Evolutionary conservation across 2,329 filamentous ascomycete genomes (phyloP).

Genomic region (Aspergillus floridensis): DNA sequence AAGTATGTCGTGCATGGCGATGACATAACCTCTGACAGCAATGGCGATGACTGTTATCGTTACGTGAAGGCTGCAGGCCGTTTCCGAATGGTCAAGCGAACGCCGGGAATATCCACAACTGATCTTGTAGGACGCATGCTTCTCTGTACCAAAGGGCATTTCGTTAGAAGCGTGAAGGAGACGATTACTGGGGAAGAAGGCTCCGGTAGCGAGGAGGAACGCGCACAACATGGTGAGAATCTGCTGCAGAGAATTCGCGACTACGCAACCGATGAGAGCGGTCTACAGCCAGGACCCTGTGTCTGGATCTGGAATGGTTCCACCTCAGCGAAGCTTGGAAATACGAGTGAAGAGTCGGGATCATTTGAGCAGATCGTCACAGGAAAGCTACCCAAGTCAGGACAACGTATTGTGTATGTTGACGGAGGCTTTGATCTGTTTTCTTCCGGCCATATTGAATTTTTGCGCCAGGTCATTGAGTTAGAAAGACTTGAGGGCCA

Average conservation of each 20-base stretch:
- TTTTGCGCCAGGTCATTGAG: constrained; percentile 73
- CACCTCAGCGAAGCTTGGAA: constrained; percentile 35
- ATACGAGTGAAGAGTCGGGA: constrained; percentile 57
- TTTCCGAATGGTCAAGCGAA: constrained; percentile 96
- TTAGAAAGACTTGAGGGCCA: constrained; percentile 69
- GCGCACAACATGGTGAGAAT: constrained; percentile 59
- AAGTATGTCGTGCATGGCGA: constrained; percentile 95
- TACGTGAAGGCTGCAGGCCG: constrained; percentile 92
- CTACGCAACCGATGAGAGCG: constrained; percentile 85
- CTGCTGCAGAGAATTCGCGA: constrained; percentile 76
- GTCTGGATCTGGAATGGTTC: constrained; percentile 76
- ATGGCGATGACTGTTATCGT: constrained; percentile 93
- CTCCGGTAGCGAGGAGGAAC: constrained; percentile 66
- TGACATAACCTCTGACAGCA: constrained; percentile 92
- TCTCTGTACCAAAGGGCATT: constrained; percentile 90
- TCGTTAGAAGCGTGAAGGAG: constrained; percentile 75
- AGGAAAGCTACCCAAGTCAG: constrained; percentile 68
- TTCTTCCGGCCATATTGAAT: constrained; percentile 95
- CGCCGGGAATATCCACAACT: constrained; percentile 93
- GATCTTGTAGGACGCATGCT: constrained; percentile 98
- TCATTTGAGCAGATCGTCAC: constrained; percentile 66
- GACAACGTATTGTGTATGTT: constrained; percentile 87
- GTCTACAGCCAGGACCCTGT: constrained; percentile 71
- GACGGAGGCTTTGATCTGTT: constrained; percentile 97
- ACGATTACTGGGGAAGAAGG: constrained; percentile 70